Base-by-base conservation (phyloP, 768 basidiomycete genomes). In the Tricholoma terreum region DNA sequence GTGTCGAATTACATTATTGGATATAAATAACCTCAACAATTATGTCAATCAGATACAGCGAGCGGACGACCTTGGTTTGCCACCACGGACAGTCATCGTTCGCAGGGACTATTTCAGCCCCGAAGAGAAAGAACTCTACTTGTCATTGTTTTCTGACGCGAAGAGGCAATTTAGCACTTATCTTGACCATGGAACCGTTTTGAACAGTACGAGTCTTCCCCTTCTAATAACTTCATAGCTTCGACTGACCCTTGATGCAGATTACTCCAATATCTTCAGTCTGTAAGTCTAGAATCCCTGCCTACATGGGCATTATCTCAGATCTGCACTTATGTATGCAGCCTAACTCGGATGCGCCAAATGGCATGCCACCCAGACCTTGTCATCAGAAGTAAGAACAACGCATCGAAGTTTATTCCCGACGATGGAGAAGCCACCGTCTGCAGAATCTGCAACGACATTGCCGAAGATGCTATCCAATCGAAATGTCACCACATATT, bases 281-380 rank as follows among this genome's bases (percentile, higher is more conserved):
- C 75, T 93, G 84, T 88, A 63, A 69, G 84, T 68, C 21, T 5
- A 6, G 43, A 46, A 14, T 12, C 9, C 33, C 17, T n/a, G 12
- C 46, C 24, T 46, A 46, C 5, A 24, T 49, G 7, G 12, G 4
- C 15, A 5, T 11, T 5, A 49, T 31, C 30, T 49, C 27, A 49
- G 8, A 53, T 52, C 55, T 52, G 42, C 69, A 52, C 71, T 56
- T 65, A 61, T 52, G n/a, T n/a, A 27, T 27, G 24, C 24, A 87
- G 92, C 63, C 85, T 98, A 55, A 98, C 95, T 6, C 87, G 97
- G 52, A 96, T 98, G 93, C 80, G 92, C 45, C 92, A 94, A 77
- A 90, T 94, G 90, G 92, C 91, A 6, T 94, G 92, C 62, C 92
- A 93, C 67, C 96, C 96, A 6, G 96, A 98, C 69, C 82, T 98